Evolutionary conservation across 371 early-diverging fungal genomes (phyloP).

Genomic region (Mortierella sp.): DNA sequence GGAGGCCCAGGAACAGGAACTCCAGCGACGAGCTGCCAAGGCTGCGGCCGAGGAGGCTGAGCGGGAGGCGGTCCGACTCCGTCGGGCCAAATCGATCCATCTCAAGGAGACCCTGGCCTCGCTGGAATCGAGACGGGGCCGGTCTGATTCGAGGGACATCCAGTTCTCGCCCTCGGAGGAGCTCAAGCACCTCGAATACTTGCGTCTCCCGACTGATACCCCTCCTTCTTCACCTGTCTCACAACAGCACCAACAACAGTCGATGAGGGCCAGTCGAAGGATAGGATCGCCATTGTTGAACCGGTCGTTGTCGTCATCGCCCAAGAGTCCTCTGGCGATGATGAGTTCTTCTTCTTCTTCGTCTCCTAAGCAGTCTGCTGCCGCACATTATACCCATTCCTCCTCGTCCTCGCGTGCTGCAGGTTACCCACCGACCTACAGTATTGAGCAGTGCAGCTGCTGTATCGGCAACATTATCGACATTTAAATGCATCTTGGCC

Average conservation of each 20-base stretch:
- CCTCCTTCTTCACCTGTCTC: background rate
- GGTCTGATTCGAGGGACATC: conserved; percentile 33
- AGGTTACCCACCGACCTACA: conserved; percentile 3
- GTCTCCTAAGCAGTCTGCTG: conserved; percentile 10
- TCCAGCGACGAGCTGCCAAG: conserved; percentile 24
- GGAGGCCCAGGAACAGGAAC: conserved; percentile 36
- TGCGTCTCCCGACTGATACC: conserved; percentile 17
- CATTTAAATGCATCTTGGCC: background rate
- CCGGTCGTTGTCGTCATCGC: conserved; percentile 14
- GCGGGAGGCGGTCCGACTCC: conserved; percentile 36
- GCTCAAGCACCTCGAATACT: conserved; percentile 46
- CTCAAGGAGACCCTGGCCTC: conserved; percentile 54
- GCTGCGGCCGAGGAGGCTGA: conserved; percentile 48
- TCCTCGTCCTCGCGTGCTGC: conserved; percentile 7
- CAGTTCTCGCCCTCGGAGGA: conserved; percentile 35
- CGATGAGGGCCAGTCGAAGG: conserved; percentile 27
- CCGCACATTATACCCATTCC: conserved; percentile 29
- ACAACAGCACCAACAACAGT: conserved; percentile 15
- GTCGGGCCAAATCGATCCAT: conserved; percentile 39
- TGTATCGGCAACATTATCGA: conserved; percentile 54
- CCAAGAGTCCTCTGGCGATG: conserved; percentile 4
- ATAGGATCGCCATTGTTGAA: conserved; percentile 15
- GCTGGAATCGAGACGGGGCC: conserved; percentile 40
- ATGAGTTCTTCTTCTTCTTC: conserved; percentile 8
- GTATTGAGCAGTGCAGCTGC: conserved; percentile 52